These are phyloP conservation scores for Phytopythium montanum DNA, from an alignment of 352 stramenopile species.

Conservation along the genomic window DNA sequence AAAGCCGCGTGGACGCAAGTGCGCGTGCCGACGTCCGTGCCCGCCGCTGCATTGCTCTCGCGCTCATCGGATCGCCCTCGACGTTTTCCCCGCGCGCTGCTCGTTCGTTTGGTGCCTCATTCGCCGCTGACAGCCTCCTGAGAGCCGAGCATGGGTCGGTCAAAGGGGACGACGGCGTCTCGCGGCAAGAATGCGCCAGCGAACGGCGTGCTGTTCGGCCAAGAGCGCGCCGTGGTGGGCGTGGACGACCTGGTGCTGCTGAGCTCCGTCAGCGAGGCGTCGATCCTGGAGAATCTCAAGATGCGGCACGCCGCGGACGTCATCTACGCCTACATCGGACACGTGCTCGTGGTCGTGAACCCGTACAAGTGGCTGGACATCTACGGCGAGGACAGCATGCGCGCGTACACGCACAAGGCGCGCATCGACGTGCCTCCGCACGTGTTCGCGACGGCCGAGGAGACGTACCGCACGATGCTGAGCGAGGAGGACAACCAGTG, in stretches of 20 bases:
- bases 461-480: slow-evolving; percentile 86
- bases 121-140: neutral
- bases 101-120: neutral
- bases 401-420: slow-evolving; percentile 77
- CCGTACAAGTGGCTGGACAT: slow-evolving; percentile 91
- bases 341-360: slow-evolving; percentile 86
- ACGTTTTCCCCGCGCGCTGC: neutral
- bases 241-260: slow-evolving; percentile 85
- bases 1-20: neutral
- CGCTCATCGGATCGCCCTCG: neutral
- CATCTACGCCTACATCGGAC: slow-evolving; percentile 89
- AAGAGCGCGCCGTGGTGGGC: slow-evolving; percentile 70
- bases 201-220: slow-evolving; percentile 26
- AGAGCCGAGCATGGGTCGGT: slow-evolving; percentile 20
- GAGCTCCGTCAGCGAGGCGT: slow-evolving; percentile 58
- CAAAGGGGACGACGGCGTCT: slow-evolving; percentile 13
- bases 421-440: slow-evolving; percentile 86
- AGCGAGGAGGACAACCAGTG: slow-evolving; percentile 89
- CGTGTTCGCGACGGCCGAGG: slow-evolving; percentile 84
- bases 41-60: neutral
- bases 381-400: slow-evolving; percentile 81
- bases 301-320: slow-evolving; percentile 81
- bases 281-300: slow-evolving; percentile 89
- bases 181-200: slow-evolving; percentile 12
- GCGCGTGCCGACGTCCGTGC: neutral